phyloP scores from a whole-genome alignment of 2,329 filamentous ascomycete species.

The Akanthomyces dipterigenus region DNA sequence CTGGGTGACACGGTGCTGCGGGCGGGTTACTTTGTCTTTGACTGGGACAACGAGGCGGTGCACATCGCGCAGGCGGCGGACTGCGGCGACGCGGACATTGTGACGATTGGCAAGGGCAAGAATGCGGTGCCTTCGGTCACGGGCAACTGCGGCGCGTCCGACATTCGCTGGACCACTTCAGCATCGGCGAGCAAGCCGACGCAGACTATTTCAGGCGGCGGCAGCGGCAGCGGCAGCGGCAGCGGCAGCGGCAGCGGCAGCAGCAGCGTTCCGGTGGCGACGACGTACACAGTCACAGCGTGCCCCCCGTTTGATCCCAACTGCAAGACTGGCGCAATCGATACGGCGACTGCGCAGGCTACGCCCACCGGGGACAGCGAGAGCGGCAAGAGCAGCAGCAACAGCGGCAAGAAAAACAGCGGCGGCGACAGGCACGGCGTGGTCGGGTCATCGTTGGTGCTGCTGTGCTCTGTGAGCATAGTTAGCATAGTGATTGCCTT shows the following conservation, averaged over 20 bases:
- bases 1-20: constrained; percentile 37
- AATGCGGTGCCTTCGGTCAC: constrained; percentile 26
- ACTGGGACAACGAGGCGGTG: constrained; percentile 37
- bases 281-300: constrained; percentile 23
- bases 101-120: constrained; percentile 27
- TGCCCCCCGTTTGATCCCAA: constrained; percentile 19
- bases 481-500: neutral
- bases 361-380: constrained; percentile 15
- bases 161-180: constrained; percentile 16
- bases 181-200: neutral
- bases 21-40: constrained; percentile 40
- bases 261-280: constrained; percentile 19
- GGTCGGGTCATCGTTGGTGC: constrained; percentile 1
- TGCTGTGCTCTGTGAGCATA: neutral
- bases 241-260: neutral
- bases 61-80: constrained; percentile 36
- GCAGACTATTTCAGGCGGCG: neutral
- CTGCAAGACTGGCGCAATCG: constrained; percentile 21
- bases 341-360: constrained; percentile 17
- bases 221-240: neutral
- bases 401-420: neutral
- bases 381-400: neutral
- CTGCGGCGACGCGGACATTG: constrained; percentile 32
- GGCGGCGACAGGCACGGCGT: neutral
- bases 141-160: constrained; percentile 30